These are phyloP conservation scores for Microdochium trichocladiopsis DNA, from an alignment of 2,329 filamentous ascomycete genomes.

Conservation along the genomic window DNA sequence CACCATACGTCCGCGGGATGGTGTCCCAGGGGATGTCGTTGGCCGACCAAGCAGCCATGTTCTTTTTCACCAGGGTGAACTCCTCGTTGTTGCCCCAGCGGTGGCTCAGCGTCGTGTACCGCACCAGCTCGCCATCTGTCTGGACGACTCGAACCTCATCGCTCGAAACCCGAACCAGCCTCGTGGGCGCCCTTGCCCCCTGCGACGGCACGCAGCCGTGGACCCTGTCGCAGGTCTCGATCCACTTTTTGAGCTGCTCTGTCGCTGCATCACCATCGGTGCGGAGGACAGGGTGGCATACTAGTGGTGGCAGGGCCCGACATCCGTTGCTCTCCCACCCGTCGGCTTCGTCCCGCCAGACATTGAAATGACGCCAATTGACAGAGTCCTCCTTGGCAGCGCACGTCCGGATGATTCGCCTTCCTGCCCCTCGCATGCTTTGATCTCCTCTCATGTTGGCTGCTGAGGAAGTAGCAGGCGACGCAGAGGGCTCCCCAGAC, in stretches of 20 bases:
- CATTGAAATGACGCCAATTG: conserved; percentile 6
- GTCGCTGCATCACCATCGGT: conserved; percentile 1
- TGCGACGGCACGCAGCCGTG: conserved; percentile 1
- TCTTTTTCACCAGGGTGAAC: conserved; percentile 4
- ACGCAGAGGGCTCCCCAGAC: neutral
- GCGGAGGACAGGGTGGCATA: conserved; percentile 1
- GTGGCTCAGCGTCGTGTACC: conserved; percentile 7
- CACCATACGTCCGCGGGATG: conserved; percentile 14
- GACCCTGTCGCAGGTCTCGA: conserved; percentile 1
- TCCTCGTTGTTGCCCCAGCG: conserved; percentile 5
- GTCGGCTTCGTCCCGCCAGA: conserved; percentile 1
- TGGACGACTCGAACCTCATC: conserved; percentile 2
- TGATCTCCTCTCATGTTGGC: conserved; percentile 10
- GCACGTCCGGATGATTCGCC: conserved; percentile 3
- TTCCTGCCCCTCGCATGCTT: neutral
- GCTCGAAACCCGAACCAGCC: conserved; percentile 3
- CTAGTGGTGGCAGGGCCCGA: neutral
- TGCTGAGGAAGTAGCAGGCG: neutral
- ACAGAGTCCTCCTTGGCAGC: neutral
- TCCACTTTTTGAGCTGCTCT: conserved; percentile 4
- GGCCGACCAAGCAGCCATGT: neutral
- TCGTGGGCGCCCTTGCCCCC: conserved; percentile 2
- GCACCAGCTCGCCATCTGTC: neutral
- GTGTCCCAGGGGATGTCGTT: conserved; percentile 1
- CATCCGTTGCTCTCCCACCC: neutral